These are phyloP conservation scores for Pleurotus djamor DNA, from an alignment of 768 basidiomycete genomes.

Conservation along the genomic window DNA sequence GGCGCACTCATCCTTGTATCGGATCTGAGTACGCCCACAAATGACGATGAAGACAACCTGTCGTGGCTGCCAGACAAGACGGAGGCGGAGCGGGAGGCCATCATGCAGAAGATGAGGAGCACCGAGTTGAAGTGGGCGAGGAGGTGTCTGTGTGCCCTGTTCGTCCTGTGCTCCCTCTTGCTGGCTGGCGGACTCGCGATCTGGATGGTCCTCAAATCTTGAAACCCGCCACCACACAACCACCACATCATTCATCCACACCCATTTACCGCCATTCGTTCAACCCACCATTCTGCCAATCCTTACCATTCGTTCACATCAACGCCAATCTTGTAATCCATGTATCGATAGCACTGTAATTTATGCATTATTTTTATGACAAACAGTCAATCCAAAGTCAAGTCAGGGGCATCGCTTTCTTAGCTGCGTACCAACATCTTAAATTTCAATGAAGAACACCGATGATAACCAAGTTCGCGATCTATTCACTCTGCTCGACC, in stretches of 20 bases:
- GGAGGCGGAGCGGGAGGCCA: slow-evolving; percentile 41
- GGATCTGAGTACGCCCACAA: slow-evolving; percentile 34
- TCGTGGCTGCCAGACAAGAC: slow-evolving; percentile 57
- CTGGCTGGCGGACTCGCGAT: slow-evolving; percentile 25
- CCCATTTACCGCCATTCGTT: background rate
- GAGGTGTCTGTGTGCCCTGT: slow-evolving; percentile 52
- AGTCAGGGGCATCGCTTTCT: too few species aligned
- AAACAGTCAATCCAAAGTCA: too few species aligned
- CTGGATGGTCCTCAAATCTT: slow-evolving; percentile 14
- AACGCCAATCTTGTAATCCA: background rate
- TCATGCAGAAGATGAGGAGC: slow-evolving; percentile 44
- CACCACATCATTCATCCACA: background rate
- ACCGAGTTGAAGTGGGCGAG: slow-evolving; percentile 57
- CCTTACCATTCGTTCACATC: background rate
- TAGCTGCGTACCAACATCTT: too few species aligned
- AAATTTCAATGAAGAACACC: too few species aligned
- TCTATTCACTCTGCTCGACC: too few species aligned
- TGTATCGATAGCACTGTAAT: background rate
- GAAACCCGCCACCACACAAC: background rate
- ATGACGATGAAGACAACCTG: background rate
- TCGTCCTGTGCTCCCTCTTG: slow-evolving; percentile 38
- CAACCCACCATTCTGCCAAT: background rate
- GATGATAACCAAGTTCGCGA: too few species aligned
- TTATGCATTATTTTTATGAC: too few species aligned
- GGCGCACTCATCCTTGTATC: slow-evolving; percentile 37